These are phyloP conservation scores for Exophiala viscosa DNA, from an alignment of 2,329 filamentous ascomycete genomes.

Conservation along the genomic window DNA sequence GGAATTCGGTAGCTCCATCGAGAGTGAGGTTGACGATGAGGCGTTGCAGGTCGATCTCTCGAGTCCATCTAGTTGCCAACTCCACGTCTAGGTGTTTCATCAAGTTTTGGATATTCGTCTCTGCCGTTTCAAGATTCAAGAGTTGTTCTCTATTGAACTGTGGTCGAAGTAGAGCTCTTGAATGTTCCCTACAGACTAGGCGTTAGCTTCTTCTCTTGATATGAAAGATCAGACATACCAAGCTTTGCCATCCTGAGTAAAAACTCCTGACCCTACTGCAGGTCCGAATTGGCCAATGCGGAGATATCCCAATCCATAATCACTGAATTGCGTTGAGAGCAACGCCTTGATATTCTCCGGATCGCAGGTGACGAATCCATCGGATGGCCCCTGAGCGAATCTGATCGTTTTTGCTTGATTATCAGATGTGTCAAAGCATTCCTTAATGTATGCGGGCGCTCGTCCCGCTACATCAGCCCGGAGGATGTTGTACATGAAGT, in stretches of 20 bases:
- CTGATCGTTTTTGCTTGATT: too few relatives aligned
- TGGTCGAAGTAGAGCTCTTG: conserved; percentile 73
- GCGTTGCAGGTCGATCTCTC: conserved; percentile 56
- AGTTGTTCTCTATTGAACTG: conserved; percentile 84
- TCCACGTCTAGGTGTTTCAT: conserved; percentile 54
- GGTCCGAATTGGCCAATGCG: conserved; percentile 66
- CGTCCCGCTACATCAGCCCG: too few relatives aligned
- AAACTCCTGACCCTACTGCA: conserved; percentile 41
- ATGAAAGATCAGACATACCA: too few relatives aligned
- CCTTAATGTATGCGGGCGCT: too few relatives aligned
- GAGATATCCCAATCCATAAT: conserved; percentile 75
- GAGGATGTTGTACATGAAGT: too few relatives aligned
- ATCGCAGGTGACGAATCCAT: conserved; percentile 31
- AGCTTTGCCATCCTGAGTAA: too few relatives aligned
- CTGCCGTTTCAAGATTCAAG: conserved; percentile 75
- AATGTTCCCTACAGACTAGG: conserved; percentile 50
- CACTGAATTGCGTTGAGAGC: conserved; percentile 74
- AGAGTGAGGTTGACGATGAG: conserved; percentile 64
- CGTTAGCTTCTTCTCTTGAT: background rate
- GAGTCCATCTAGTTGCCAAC: conserved; percentile 42
- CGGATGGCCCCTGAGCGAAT: too few relatives aligned
- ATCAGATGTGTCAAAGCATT: too few relatives aligned
- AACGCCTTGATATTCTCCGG: conserved; percentile 74
- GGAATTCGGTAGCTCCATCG: conserved; percentile 64
- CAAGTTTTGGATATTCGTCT: conserved; percentile 63